Evolutionary conservation across 257 asterid species (phyloP).

Genomic region (Oldenlandia corymbosa): DNA sequence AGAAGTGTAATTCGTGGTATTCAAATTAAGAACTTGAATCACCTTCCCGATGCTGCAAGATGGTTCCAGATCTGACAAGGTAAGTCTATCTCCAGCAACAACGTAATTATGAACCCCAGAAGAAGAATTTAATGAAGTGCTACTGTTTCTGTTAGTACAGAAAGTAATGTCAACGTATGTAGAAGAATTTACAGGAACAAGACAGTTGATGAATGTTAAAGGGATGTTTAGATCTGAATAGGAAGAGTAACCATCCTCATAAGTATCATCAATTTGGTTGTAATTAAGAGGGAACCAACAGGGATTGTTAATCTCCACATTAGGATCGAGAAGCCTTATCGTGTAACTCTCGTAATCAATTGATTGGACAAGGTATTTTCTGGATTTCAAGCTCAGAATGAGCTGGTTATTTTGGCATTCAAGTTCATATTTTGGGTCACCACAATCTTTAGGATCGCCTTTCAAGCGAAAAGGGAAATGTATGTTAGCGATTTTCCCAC

Average conservation of each 20-base stretch:
- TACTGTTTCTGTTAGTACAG: slow-evolving; percentile 19
- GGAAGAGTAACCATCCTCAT: slow-evolving; percentile 7
- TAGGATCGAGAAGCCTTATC: slow-evolving; percentile 26
- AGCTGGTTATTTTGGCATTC: slow-evolving; percentile 28
- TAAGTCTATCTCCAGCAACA: slow-evolving; percentile 14
- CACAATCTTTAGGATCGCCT: slow-evolving; percentile 13
- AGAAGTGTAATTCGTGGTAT: slow-evolving; percentile 13
- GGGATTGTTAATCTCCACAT: slow-evolving; percentile 14
- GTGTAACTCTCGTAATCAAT: slow-evolving; percentile 24
- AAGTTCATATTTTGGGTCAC: slow-evolving; percentile 20
- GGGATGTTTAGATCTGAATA: background rate
- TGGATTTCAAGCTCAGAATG: slow-evolving; percentile 13
- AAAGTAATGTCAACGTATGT: slow-evolving; percentile 27
- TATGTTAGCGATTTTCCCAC: slow-evolving; percentile 30
- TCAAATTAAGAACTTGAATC: slow-evolving; percentile 2
- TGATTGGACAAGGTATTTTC: slow-evolving; percentile 18
- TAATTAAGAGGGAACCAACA: slow-evolving; percentile 9
- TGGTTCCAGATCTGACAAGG: slow-evolving; percentile 31
- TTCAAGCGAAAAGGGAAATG: slow-evolving; percentile 30
- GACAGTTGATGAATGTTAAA: slow-evolving; percentile 32
- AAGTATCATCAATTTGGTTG: background rate
- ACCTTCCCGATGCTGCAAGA: slow-evolving; percentile 36
- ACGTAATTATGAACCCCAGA: slow-evolving; percentile 27
- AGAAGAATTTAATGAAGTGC: slow-evolving; percentile 17
- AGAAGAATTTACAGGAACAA: slow-evolving; percentile 25